Evolutionary conservation across 208 protist genomes (phyloP).

Genomic region (Crithidia thermophila): DNA sequence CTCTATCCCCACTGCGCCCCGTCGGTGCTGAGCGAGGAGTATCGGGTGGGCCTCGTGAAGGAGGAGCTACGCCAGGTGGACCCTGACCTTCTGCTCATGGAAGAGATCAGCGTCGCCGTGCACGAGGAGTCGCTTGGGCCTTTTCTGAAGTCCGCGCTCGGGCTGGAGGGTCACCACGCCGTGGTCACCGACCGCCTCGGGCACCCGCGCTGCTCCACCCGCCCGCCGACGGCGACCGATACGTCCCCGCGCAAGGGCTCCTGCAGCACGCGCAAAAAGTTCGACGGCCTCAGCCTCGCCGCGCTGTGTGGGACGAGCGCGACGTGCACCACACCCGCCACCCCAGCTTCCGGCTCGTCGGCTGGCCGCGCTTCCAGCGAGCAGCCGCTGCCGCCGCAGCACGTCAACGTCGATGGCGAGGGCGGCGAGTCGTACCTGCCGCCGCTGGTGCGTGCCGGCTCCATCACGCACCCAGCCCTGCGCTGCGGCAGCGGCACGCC

Average conservation of each 20-base stretch:
- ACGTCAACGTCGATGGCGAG: background rate
- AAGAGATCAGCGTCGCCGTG: slow-evolving; percentile 81
- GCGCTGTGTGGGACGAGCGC: slow-evolving; percentile 1
- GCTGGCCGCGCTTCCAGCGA: background rate
- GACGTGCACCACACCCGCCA: background rate
- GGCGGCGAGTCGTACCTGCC: background rate
- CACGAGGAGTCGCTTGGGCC: slow-evolving; percentile 57
- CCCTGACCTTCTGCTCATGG: slow-evolving; percentile 70
- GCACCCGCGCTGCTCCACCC: slow-evolving; percentile 37
- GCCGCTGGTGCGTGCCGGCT: slow-evolving; percentile 1
- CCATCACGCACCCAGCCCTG: background rate
- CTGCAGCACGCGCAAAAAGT: slow-evolving; percentile 19
- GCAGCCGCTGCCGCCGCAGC: too few species aligned
- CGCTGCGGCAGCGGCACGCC: background rate
- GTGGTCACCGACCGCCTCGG: slow-evolving; percentile 73
- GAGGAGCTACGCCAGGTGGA: slow-evolving; percentile 52
- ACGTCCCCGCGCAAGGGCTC: background rate
- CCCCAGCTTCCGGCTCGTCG: background rate
- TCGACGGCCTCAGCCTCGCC: slow-evolving; percentile 7
- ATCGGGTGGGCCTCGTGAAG: slow-evolving; percentile 66
- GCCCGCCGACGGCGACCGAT: slow-evolving; percentile 5
- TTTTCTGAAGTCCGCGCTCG: slow-evolving; percentile 45
- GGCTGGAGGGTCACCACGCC: slow-evolving; percentile 66
- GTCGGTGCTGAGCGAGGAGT: slow-evolving; percentile 71
- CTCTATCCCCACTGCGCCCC: slow-evolving; percentile 71